Percentiles rank a stretch among this genome's conserved stretches.
phyloP scores from a whole-genome alignment of 148 eudicot genomes.

The Rhododendron ovatum region DNA sequence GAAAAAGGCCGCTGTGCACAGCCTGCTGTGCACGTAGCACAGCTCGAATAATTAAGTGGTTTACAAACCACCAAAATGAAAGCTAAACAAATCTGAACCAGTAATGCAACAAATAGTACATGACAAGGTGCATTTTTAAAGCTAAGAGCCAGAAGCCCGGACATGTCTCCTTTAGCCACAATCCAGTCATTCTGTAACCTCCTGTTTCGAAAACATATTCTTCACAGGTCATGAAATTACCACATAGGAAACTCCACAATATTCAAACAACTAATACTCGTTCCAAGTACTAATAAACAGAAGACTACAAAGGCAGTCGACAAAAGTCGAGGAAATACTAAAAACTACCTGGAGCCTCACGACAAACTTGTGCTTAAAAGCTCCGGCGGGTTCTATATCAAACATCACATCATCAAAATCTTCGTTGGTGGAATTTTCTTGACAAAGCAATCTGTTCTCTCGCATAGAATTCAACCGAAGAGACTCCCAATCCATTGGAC shows the following conservation, averaged over 20 bases:
- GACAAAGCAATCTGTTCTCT: slow-evolving; percentile 45
- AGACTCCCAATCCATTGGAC: slow-evolving; percentile 29
- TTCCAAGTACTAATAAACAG: background rate
- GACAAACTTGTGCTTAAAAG: slow-evolving; percentile 26
- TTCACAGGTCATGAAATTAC: background rate
- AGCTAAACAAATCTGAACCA: background rate
- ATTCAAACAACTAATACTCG: background rate
- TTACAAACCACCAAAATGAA: background rate
- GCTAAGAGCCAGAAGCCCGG: background rate
- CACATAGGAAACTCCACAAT: background rate
- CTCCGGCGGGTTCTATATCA: slow-evolving; percentile 32
- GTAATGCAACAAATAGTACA: background rate
- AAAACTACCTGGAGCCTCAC: slow-evolving; percentile 25
- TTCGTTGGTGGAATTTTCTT: slow-evolving; percentile 49
- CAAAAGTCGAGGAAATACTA: background rate
- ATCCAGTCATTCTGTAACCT: background rate
- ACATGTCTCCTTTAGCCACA: background rate
- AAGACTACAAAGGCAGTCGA: background rate
- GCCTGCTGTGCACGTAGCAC: too few species aligned
- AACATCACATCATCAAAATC: slow-evolving; percentile 46
- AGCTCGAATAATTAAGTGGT: background rate
- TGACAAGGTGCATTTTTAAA: background rate
- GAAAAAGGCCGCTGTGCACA: too few species aligned
- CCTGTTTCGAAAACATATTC: background rate
- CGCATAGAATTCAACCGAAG: slow-evolving; percentile 25